Conservation (phyloP, 495 filamentous ascomycete genomes). For the Poronia punctata region DNA sequence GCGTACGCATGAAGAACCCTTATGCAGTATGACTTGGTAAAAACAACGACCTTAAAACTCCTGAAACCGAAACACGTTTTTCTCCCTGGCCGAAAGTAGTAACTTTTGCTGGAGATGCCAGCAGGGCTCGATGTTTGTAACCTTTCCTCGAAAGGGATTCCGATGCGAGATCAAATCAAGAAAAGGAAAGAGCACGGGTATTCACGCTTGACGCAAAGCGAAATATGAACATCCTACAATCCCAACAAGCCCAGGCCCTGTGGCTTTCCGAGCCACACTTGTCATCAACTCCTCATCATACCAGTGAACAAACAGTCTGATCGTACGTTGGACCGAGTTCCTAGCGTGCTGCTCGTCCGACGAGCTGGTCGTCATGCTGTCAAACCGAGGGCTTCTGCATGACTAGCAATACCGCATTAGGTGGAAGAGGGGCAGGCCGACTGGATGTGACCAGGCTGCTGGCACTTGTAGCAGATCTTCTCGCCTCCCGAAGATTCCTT, state of each 20-base stretch:
- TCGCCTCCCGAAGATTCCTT: conserved; percentile 73
- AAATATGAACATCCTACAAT: conserved; percentile 4
- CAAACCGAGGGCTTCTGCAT: no score
- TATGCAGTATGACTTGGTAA: conserved; percentile 3
- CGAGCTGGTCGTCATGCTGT: no score
- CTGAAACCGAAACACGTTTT: conserved; percentile 11
- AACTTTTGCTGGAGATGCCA: conserved; percentile 4
- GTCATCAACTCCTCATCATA: background rate
- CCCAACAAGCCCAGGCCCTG: background rate
- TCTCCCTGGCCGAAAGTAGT: conserved; percentile 1
- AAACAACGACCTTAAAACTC: conserved; percentile 11
- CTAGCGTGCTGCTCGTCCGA: no score
- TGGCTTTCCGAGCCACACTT: background rate
- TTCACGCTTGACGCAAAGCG: conserved; percentile 6
- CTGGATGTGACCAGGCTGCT: conserved; percentile 95
- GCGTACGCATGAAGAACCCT: conserved; percentile 2
- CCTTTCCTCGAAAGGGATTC: conserved; percentile 3
- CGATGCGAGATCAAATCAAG: conserved; percentile 7
- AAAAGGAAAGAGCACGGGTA: conserved; percentile 4
- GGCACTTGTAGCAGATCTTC: conserved; percentile 99
- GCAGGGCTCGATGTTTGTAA: background rate
- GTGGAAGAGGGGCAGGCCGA: conserved; percentile 68
- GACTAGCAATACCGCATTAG: no score
- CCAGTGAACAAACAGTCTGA: no score
- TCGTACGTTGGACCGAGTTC: no score